Evolutionary conservation across 2,329 filamentous ascomycete species (phyloP).

Genomic region (Chaetomium sp.): DNA sequence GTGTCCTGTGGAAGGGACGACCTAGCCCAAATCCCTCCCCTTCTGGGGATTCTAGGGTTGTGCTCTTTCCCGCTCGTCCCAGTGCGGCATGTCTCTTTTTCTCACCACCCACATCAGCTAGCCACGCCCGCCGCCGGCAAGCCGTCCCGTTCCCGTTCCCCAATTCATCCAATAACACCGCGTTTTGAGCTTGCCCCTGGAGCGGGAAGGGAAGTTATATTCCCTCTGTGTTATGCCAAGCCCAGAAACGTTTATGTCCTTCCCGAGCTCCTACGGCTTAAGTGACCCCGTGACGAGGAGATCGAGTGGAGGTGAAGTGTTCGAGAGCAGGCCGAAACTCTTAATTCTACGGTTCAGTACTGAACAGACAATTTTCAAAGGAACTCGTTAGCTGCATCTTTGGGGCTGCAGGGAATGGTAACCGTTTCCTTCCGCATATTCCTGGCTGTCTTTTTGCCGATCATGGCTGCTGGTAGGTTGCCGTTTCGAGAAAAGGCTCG

Average conservation of each 20-base stretch:
- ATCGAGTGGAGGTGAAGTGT: background rate
- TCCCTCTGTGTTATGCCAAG: background rate
- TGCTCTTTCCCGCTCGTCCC: conserved; percentile 3
- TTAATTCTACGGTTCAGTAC: background rate
- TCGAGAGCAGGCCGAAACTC: background rate
- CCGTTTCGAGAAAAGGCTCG: conserved; percentile 21
- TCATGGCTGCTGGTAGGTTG: conserved; percentile 12
- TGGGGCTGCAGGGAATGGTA: conserved; percentile 10
- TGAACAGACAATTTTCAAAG: background rate
- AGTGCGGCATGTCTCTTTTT: background rate
- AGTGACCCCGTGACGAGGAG: too few species aligned
- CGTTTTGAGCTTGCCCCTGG: conserved; percentile 1
- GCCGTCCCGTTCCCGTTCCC: conserved; percentile 7
- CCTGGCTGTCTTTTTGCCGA: conserved; percentile 11
- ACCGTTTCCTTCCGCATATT: conserved; percentile 10
- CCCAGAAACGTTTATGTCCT: background rate
- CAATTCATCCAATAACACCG: conserved; percentile 11
- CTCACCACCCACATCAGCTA: background rate
- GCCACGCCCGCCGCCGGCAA: conserved; percentile 2
- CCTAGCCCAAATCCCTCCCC: background rate
- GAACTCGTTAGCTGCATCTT: background rate
- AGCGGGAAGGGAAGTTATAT: conserved; percentile 1
- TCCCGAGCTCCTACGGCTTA: background rate
- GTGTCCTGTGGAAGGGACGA: conserved; percentile 3
- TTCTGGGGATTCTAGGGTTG: conserved; percentile 4